Evolutionary conservation across 306 rosid genomes (phyloP), one percentile per base, ranked within the genome.

Genomic region (Rubus parviflorus): DNA sequence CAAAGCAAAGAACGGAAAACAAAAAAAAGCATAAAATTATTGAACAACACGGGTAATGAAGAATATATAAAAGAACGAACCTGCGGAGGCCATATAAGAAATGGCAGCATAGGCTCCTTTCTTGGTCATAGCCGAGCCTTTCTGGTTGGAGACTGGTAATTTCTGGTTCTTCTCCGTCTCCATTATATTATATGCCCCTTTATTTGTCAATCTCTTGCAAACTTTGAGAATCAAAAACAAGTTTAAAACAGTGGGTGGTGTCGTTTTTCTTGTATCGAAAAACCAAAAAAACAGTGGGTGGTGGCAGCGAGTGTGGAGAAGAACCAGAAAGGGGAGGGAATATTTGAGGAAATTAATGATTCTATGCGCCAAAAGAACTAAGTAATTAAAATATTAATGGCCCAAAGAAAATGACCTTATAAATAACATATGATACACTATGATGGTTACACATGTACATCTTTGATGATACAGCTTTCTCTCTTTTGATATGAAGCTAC

Each of bases 71-170:
- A 52, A 60, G 62, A 60, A 82, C n/a, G 13, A 81, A 89, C 94
- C 93, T 42, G 93, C 86, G 22, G 90, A 81, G 45, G 80, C 81
- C 97, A 93, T 93, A 54, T 93, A 93, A 16, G 93, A 90, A 58
- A 84, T 20, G 74, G 97, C 94, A 66, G 88, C 87, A 37, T 77
- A 84, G 63, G 87, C 91, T 85, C 92, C 96, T 83, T 77, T 83
- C 51, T 54, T 82, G n/a, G 87, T 83, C 84, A 88, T 84, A 80
- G 84, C 72, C 11, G 89, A 75, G 72, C 73, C 76, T 78, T 83
- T 87, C 52, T 67, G 75, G 68, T 64, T 63, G 41, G 80, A 77
- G 37, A 89, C 74, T n/a, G 85, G 86, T 11, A 87, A 76, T 51
- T 15, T 69, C 78, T 74, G 74, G 80, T 45, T 70, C 73, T 68